These are phyloP conservation scores for Pichia scutulata DNA, from an alignment of 805 yeast genomes.

Conservation along the genomic window DNA sequence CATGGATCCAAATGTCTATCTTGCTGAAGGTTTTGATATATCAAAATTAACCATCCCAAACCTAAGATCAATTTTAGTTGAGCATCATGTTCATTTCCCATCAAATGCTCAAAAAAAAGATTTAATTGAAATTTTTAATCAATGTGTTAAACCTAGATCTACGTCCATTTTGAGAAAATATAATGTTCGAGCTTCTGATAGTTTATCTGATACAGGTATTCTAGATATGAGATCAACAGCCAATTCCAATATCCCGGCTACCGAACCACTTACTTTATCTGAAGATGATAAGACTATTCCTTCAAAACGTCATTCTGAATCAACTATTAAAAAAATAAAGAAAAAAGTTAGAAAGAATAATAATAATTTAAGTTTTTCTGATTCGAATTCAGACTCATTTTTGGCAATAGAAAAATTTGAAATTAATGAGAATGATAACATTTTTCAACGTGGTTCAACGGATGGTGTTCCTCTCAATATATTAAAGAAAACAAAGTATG, in stretches of 20 bases:
- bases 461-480: conserved; percentile 9
- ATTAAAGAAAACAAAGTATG: not conserved
- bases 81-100: conserved; percentile 54
- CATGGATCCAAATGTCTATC: conserved; percentile 32
- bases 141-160: conserved; percentile 43
- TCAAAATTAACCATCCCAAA: conserved; percentile 57
- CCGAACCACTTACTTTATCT: not conserved
- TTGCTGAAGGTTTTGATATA: conserved; percentile 54
- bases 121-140: conserved; percentile 53
- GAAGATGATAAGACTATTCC: conserved; percentile 7
- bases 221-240: conserved; percentile 1
- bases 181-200: not conserved
- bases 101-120: conserved; percentile 62
- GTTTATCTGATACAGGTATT: not conserved
- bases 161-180: conserved; percentile 31
- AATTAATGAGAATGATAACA: conserved; percentile 13
- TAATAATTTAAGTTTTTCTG: not conserved
- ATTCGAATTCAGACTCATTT: conserved; percentile 12
- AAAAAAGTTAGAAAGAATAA: conserved; percentile 3
- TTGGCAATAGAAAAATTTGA: conserved; percentile 20
- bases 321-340: not conserved
- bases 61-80: conserved; percentile 56
- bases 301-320: conserved; percentile 6
- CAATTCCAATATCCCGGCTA: not conserved
- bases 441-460: conserved; percentile 8